Evolutionary conservation across 345 rosid species (phyloP).

Genomic region (Gossypium anomalum): DNA sequence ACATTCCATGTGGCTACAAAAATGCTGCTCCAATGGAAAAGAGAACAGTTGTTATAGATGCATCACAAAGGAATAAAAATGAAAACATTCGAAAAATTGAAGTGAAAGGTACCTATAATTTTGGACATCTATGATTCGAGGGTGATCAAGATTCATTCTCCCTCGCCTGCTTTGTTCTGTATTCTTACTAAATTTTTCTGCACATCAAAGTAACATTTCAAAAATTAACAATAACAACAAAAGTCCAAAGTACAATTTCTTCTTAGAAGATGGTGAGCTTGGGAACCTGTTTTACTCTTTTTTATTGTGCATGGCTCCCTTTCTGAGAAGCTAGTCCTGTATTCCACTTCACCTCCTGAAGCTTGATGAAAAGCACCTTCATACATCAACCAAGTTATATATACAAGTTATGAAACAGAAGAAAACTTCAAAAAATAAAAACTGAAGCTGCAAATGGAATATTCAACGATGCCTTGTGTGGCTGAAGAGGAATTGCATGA

Average conservation of each 20-base stretch:
- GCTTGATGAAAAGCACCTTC: constrained; percentile 9
- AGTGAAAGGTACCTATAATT: constrained; percentile 58
- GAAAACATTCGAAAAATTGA: not conserved
- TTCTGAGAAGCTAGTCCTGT: constrained; percentile 73
- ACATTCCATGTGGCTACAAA: constrained; percentile 97
- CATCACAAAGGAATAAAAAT: not conserved
- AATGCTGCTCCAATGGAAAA: constrained; percentile 50
- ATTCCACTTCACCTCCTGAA: constrained; percentile 63
- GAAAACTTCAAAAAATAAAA: not conserved
- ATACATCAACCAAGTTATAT: constrained; percentile 12
- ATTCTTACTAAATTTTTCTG: constrained; percentile 75
- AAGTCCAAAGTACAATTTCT: not conserved
- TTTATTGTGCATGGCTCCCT: constrained; percentile 72
- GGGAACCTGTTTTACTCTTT: constrained; percentile 81
- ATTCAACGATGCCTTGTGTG: constrained; percentile 12
- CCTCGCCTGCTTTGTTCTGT: constrained; percentile 64
- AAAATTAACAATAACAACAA: not conserved
- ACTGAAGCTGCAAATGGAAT: not conserved
- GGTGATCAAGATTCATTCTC: constrained; percentile 89
- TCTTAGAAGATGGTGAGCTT: not conserved
- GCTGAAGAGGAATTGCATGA: constrained; percentile 9
- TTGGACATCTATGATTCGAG: constrained; percentile 91
- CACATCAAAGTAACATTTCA: constrained; percentile 14
- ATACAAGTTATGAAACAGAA: constrained; percentile 14
- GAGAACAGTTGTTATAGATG: constrained; percentile 8